phyloP scores from a whole-genome alignment of 495 filamentous ascomycete genomes.

The Podospora anserina region DNA sequence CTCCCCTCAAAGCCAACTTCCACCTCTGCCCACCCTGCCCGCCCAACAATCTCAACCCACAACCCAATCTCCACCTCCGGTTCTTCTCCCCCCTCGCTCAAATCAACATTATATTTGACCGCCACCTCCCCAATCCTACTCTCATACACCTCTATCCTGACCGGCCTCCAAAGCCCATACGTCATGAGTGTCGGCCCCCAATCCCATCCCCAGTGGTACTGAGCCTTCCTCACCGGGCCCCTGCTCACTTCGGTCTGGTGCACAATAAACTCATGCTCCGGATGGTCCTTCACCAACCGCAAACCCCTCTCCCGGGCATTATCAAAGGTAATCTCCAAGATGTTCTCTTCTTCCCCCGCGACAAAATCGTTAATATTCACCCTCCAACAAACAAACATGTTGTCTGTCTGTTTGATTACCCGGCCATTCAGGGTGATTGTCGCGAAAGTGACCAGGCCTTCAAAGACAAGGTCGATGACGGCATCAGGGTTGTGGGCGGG shows the following conservation, averaged over 20 bases:
- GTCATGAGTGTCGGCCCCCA: conserved; percentile 74
- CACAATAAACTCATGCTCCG: conserved; percentile 46
- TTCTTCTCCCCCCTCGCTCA: neutral
- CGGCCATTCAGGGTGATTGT: conserved; percentile 61
- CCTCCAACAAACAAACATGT: conserved; percentile 65
- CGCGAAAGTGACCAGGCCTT: conserved; percentile 72
- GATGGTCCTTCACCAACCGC: conserved; percentile 40
- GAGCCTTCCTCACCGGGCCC: conserved; percentile 45
- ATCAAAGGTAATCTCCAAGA: conserved; percentile 44
- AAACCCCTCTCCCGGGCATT: conserved; percentile 41
- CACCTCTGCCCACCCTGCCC: conserved; percentile 5
- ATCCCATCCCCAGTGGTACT: conserved; percentile 67
- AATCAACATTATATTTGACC: conserved; percentile 45
- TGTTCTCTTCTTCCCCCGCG: conserved; percentile 17
- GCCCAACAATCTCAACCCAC: conserved; percentile 25
- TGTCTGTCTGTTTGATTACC: conserved; percentile 56
- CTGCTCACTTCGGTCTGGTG: conserved; percentile 46
- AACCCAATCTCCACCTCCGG: conserved; percentile 42
- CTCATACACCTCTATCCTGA: conserved; percentile 60
- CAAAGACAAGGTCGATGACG: conserved; percentile 57
- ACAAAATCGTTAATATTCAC: conserved; percentile 28
- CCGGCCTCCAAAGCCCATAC: conserved; percentile 70
- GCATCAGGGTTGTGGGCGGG: conserved; percentile 32
- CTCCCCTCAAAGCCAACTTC: conserved; percentile 4
- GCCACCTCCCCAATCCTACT: conserved; percentile 56